phyloP scores from a whole-genome alignment of 805 yeast species.

The Tetrapisispora arboricola region DNA sequence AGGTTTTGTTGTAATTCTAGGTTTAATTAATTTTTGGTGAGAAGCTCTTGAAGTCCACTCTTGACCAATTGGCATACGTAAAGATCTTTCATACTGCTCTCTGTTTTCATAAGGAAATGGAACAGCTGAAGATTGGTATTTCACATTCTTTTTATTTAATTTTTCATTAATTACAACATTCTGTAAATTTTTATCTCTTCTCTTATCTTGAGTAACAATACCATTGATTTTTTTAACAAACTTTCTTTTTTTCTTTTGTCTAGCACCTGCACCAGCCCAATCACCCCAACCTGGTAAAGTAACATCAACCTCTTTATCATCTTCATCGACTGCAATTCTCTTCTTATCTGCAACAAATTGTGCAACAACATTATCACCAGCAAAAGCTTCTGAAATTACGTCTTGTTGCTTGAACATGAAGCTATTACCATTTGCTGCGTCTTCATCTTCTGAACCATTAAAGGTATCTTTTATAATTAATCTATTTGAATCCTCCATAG shows the following conservation, averaged over 20 bases:
- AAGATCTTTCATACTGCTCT: slow-evolving; percentile 89
- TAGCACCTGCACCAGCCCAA: slow-evolving; percentile 57
- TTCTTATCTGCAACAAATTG: slow-evolving; percentile 72
- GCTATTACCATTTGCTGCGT: slow-evolving; percentile 27
- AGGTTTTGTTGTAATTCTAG: slow-evolving; percentile 74
- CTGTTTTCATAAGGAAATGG: slow-evolving; percentile 90
- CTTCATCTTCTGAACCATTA: slow-evolving; percentile 36
- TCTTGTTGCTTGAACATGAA: slow-evolving; percentile 69
- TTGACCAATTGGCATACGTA: slow-evolving; percentile 93
- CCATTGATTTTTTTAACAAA: slow-evolving; percentile 68
- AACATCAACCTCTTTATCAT: slow-evolving; percentile 73
- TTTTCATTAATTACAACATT: slow-evolving; percentile 86
- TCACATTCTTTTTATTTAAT: slow-evolving; percentile 71
- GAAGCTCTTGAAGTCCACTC: slow-evolving; percentile 90
- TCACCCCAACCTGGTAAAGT: slow-evolving; percentile 97
- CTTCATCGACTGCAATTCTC: slow-evolving; percentile 61
- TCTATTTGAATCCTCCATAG: slow-evolving; percentile 38
- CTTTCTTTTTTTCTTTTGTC: slow-evolving; percentile 44
- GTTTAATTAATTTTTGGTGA: slow-evolving; percentile 82
- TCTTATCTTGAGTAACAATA: slow-evolving; percentile 54
- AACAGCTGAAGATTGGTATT: slow-evolving; percentile 80
- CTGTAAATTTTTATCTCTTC: slow-evolving; percentile 67
- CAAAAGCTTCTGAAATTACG: slow-evolving; percentile 83
- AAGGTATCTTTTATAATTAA: slow-evolving; percentile 42
- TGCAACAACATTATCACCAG: slow-evolving; percentile 87